Percentiles rank a stretch among this genome's conserved stretches.
These are phyloP conservation scores for Hypoxylon sp. DNA, from an alignment of 2,329 filamentous ascomycete genomes.

Conservation along the genomic window DNA sequence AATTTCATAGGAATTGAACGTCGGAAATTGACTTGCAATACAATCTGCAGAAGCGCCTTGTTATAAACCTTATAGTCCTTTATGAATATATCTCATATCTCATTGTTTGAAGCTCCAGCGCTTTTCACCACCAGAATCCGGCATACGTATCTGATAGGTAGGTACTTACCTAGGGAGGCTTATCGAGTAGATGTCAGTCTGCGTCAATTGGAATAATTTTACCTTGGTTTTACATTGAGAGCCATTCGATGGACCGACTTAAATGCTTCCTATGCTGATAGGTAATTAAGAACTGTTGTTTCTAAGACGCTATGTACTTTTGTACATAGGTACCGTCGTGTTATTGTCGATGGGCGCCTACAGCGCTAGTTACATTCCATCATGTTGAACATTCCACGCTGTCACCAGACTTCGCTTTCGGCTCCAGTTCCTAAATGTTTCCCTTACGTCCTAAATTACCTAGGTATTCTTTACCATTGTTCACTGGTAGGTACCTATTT, in stretches of 20 bases:
- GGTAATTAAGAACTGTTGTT: neutral
- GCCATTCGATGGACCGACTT: neutral
- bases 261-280: neutral
- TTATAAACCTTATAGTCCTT: neutral
- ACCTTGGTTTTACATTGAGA: neutral
- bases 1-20: neutral
- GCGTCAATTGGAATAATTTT: neutral
- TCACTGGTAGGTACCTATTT: too few relatives aligned
- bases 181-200: neutral
- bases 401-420: too few relatives aligned
- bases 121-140: neutral
- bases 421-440: too few relatives aligned
- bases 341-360: neutral
- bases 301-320: neutral
- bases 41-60: neutral
- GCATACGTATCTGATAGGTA: neutral
- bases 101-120: neutral
- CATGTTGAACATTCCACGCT: slow-evolving; percentile 1
- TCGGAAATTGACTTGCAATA: neutral
- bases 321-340: neutral
- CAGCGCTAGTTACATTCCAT: slow-evolving; percentile 9
- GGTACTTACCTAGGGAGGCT: neutral
- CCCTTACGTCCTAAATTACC: too few relatives aligned
- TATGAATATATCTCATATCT: neutral
- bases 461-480: too few relatives aligned